Conservation (phyloP, 352 stramenopile genomes). For the Globisporangium cystogenes region DNA sequence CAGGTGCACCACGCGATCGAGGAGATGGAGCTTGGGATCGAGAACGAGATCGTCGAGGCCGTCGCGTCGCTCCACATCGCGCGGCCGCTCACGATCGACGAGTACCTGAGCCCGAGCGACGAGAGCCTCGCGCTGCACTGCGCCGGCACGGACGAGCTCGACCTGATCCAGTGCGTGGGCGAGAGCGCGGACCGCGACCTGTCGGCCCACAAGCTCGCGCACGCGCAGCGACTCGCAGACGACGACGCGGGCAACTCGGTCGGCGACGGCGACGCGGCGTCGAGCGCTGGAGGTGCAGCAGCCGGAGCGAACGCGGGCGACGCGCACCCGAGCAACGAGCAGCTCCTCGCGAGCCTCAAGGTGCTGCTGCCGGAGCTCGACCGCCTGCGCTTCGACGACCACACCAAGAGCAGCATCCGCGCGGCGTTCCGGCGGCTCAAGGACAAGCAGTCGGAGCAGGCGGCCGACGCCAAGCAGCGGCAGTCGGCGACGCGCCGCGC, state of each 20-base stretch:
- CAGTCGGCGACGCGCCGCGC: conserved; percentile 4
- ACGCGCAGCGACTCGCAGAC: not conserved
- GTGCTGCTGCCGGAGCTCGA: conserved; percentile 44
- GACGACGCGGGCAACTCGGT: not conserved
- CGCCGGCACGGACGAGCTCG: conserved; percentile 30
- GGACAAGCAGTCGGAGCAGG: conserved; percentile 13
- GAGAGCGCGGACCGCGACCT: not conserved
- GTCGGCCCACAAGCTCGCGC: not conserved
- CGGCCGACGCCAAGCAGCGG: conserved; percentile 7
- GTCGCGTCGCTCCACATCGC: conserved; percentile 1
- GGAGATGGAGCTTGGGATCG: not conserved
- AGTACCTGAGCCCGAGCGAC: conserved; percentile 40
- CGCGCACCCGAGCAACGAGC: conserved; percentile 29
- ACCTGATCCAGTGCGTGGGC: conserved; percentile 28
- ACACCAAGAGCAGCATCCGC: conserved; percentile 58
- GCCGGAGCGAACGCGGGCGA: not conserved
- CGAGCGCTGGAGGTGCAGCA: not conserved
- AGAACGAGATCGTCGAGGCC: conserved; percentile 3
- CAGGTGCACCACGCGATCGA: conserved; percentile 4
- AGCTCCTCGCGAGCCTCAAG: conserved; percentile 42
- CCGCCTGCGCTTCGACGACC: conserved; percentile 47
- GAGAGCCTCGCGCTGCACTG: conserved; percentile 42
- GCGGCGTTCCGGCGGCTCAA: conserved; percentile 42
- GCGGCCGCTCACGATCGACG: conserved; percentile 28
- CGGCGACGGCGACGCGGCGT: not conserved